Base-by-base conservation (phyloP, 2,329 filamentous ascomycete species). In the Teratosphaeria pseudoeucalypti region DNA sequence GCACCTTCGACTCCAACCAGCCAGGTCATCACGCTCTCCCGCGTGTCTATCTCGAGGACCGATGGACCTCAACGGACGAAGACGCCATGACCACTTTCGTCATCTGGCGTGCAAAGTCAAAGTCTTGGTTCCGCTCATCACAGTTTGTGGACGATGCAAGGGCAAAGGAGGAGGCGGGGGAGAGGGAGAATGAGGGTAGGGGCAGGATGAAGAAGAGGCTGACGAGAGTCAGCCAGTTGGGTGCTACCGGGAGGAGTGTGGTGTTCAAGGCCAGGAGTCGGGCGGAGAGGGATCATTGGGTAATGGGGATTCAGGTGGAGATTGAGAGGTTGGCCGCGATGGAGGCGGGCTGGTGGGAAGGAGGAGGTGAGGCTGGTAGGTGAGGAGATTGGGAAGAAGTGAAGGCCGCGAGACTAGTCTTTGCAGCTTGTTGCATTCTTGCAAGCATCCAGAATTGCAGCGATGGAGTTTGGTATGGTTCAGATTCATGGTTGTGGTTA, bases 61-160 rank as follows among this genome's bases (percentile, higher is more conserved):
- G 78, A 19, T 85, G 82, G 79, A 86, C 82, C 23, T 81, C 77
- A 29, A 80, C 79, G 0, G 84, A 87, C 63, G 84, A 86, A 65
- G 84, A 86, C 65, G 80, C 81, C n/a, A 84, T 84, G 73, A 85
- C 82, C 0, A 84, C 81, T 2, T 87, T 87, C 67, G 84, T 86
- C n/a, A 75, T 87, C 52, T 87, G 84, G 84, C 81, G 85, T 64
- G 81, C 80, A 43, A 77, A 79, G 62, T 77, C 75, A 61, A 84
- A 83, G 66, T 78, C 77, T 9, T 79, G 81, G 66, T 85, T 86
- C 67, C 69, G 76, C 19, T 72, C 71, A 7, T 64, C 65, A 19
- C 66, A 71, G 9, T 65, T 60, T 4, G 65, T 67, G 3, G 71
- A 72, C 54, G 72, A 73, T 58, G 65, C 66, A 27, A 68, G 62